Evolutionary conservation across 768 basidiomycete genomes (phyloP), one percentile per base, ranked within the genome.

Genomic region (Rhodotorula babjevae): DNA sequence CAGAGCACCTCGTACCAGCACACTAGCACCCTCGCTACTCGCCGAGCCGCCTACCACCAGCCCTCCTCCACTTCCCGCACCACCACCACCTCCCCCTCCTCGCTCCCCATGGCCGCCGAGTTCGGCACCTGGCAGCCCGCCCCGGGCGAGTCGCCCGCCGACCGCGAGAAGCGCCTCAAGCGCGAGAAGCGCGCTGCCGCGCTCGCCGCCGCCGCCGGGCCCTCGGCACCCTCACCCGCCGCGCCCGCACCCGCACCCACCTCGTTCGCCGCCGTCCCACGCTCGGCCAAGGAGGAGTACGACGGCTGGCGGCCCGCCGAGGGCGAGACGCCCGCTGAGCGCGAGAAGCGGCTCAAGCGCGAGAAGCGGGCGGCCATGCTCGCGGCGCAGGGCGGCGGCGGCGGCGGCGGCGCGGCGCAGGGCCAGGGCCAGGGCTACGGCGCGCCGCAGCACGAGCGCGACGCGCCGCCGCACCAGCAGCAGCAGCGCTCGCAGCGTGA

Each of bases 301-400:
- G 69, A 31, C 33, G 74, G 71, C 19, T 75, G 74, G 74, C 23
- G 49, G 49, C 70, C 74, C 1, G 65, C 61, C 4, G 57, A 47
- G 6, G 74, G 74, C 19, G 74, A 76, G 58, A 61, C 65, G 2
- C 74, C 74, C 0, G 70, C 70, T 12, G 74, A 75, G 53, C 36
- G 74, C 18, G 74, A 75, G 71, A 75, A 75, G 68, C 58, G 74
- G 23, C 47, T 71, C 40, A 75, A 75, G 74, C 36, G 74, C 27
- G 74, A 75, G 65, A 75, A 75, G 49, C 55, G 74, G 3, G 56
- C 44, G 19, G 61, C 49, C 19, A 58, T 59, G 44, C 50, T 72
- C 15, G 71, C 64, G 1, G 46, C 29, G 49, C 61, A 15, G 31
- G 53, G 46, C 44, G 53, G 47, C 29, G 64, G 47, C 19, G 7